Evolutionary conservation across 2,329 filamentous ascomycete genomes (phyloP).

Genomic region (Chaetoscypha palmicola): DNA sequence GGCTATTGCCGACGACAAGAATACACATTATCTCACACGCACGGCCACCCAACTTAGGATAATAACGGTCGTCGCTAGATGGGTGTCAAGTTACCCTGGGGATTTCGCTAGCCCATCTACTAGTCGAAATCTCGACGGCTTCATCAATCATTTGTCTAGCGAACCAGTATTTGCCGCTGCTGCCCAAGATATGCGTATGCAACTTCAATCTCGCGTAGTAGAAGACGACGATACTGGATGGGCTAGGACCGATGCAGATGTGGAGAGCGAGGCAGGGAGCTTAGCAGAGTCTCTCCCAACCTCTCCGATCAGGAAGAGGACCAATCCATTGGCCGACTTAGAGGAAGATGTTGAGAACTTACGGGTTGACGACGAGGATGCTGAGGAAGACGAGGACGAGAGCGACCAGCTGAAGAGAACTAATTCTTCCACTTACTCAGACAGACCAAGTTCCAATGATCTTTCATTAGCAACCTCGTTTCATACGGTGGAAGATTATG

Average conservation of each 20-base stretch:
- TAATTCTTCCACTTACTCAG: conserved; percentile 21
- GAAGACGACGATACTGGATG: conserved; percentile 91
- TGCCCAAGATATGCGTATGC: conserved; percentile 75
- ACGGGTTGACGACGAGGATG: conserved; percentile 18
- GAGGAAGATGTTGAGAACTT: conserved; percentile 18
- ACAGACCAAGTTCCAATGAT: conserved; percentile 18
- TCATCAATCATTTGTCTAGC: conserved; percentile 66
- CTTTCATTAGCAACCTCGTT: conserved; percentile 36
- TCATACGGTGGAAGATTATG: conserved; percentile 69
- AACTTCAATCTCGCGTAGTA: conserved; percentile 62
- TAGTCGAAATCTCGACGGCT: conserved; percentile 62
- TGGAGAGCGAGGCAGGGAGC: conserved; percentile 23
- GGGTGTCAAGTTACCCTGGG: conserved; percentile 84
- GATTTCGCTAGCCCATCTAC: conserved; percentile 81
- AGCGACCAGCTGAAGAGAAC: conserved; percentile 23
- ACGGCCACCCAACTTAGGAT: conserved; percentile 77
- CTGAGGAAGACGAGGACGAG: conserved; percentile 20
- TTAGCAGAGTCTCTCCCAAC: conserved; percentile 16
- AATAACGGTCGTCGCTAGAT: conserved; percentile 77
- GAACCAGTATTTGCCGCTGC: conserved; percentile 79
- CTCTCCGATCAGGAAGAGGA: conserved; percentile 18
- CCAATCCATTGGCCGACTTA: conserved; percentile 13
- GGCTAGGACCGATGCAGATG: conserved; percentile 71
- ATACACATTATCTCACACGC: conserved; percentile 64
- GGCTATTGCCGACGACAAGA: conserved; percentile 57